Percentiles rank a stretch among this genome's conserved stretches.
phyloP scores from a whole-genome alignment of 495 filamentous ascomycete species.

The Cladorrhinum samala region DNA sequence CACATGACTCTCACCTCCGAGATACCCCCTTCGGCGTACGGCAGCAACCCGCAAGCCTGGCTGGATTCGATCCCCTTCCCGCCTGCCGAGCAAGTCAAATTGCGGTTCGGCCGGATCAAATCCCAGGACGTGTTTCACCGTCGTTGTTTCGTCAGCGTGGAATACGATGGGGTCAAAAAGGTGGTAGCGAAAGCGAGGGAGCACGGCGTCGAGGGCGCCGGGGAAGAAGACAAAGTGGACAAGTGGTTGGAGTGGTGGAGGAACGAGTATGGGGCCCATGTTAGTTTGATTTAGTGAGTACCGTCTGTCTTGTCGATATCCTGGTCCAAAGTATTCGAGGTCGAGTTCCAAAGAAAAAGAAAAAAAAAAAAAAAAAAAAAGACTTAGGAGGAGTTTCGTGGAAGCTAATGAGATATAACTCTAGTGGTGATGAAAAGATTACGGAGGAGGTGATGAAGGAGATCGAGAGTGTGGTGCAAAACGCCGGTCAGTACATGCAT shows the following conservation, averaged over 20 bases:
- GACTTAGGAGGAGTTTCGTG: no score
- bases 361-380: no score
- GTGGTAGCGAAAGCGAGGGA: conserved; percentile 20
- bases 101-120: conserved; percentile 17
- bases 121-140: conserved; percentile 23
- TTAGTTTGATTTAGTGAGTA: conserved; percentile 31
- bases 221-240: conserved; percentile 14
- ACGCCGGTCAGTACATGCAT: conserved; percentile 17
- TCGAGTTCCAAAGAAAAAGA: no score
- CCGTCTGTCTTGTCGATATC: not conserved
- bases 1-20: conserved; percentile 29
- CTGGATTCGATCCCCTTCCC: conserved; percentile 18
- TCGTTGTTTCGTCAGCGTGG: conserved; percentile 24
- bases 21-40: conserved; percentile 16
- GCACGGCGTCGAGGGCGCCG: conserved; percentile 17
- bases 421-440: conserved; percentile 22
- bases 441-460: conserved; percentile 12
- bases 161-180: conserved; percentile 13
- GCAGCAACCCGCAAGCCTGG: conserved; percentile 21
- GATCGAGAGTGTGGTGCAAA: conserved; percentile 14
- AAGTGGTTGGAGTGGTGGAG: conserved; percentile 23
- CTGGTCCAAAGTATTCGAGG: no score
- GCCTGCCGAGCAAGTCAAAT: not conserved
- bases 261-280: conserved; percentile 22
- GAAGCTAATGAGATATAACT: not conserved